A percentile compares a stretch with the other conserved stretches of the same genome.
Conservation (phyloP, 2,329 filamentous ascomycete genomes). For the Escovopsis sp. region DNA sequence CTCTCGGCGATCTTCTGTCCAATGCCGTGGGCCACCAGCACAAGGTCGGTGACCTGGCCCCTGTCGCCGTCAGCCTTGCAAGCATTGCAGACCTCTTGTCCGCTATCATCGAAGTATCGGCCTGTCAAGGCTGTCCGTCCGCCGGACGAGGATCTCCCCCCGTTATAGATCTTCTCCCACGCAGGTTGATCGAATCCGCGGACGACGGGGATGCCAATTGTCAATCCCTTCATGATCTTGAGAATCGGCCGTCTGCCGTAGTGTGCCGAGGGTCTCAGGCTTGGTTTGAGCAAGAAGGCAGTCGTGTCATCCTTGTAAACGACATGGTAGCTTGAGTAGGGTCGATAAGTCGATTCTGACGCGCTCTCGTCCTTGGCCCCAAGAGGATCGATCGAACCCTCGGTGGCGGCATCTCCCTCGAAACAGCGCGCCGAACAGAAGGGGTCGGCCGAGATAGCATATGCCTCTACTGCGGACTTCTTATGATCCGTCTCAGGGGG, state of each 20-base stretch:
- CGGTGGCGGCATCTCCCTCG: slow-evolving; percentile 41
- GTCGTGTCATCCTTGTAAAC: slow-evolving; percentile 67
- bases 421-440: slow-evolving; percentile 48
- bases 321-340: slow-evolving; percentile 64
- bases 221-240: slow-evolving; percentile 70
- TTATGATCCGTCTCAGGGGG: slow-evolving; percentile 33
- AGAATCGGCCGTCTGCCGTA: slow-evolving; percentile 68
- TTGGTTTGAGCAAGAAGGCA: slow-evolving; percentile 79
- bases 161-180: slow-evolving; percentile 60
- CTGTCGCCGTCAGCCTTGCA: slow-evolving; percentile 49
- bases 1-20: slow-evolving; percentile 91
- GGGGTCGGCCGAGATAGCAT: slow-evolving; percentile 34
- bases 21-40: slow-evolving; percentile 88
- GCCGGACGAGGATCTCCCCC: slow-evolving; percentile 21
- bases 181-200: slow-evolving; percentile 68
- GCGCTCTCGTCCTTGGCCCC: slow-evolving; percentile 18
- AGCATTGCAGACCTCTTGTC: slow-evolving; percentile 31
- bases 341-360: slow-evolving; percentile 32
- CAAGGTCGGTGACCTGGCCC: slow-evolving; percentile 67
- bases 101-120: slow-evolving; percentile 16
- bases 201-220: slow-evolving; percentile 75
- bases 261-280: slow-evolving; percentile 69
- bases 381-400: slow-evolving; percentile 30
- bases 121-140: slow-evolving; percentile 13
- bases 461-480: slow-evolving; percentile 14